Evolutionary conservation across 805 yeast genomes (phyloP).

Genomic region (Scheffersomyces spartinae): DNA sequence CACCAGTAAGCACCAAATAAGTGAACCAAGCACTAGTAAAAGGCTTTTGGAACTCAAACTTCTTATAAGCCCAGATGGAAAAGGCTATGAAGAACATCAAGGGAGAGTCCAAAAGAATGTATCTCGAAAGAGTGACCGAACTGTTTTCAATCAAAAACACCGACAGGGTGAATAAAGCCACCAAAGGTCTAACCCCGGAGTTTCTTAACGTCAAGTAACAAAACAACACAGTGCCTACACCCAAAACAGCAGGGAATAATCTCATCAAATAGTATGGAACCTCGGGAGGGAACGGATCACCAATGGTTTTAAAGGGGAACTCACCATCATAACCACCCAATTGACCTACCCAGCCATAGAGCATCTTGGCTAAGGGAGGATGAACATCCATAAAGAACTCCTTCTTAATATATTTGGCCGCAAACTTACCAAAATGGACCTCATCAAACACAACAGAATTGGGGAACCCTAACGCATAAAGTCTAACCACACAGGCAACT

Average conservation of each 20-base stretch:
- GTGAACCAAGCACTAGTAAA: conserved; percentile 45
- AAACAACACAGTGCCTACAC: conserved; percentile 55
- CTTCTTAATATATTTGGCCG: conserved; percentile 63
- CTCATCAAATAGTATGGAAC: conserved; percentile 65
- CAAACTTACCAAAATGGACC: conserved; percentile 95
- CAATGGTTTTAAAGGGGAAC: conserved; percentile 57
- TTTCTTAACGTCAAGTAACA: conserved; percentile 58
- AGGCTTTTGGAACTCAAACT: conserved; percentile 56
- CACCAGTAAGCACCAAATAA: conserved; percentile 50
- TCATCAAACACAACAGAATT: conserved; percentile 85
- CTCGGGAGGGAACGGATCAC: conserved; percentile 44
- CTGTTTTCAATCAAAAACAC: conserved; percentile 58
- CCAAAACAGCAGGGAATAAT: conserved; percentile 54
- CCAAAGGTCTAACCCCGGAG: conserved; percentile 57
- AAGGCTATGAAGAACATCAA: conserved; percentile 68
- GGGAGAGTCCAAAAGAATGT: conserved; percentile 67
- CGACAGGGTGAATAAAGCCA: conserved; percentile 46
- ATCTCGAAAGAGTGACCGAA: conserved; percentile 59
- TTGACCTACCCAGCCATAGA: conserved; percentile 59
- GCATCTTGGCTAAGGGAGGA: conserved; percentile 72
- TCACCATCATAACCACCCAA: conserved; percentile 64
- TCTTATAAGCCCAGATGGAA: conserved; percentile 52
- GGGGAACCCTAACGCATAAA: conserved; percentile 53
- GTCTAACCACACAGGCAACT: conserved; percentile 48
- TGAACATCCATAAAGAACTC: conserved; percentile 62